Conservation (phyloP, 2,329 filamentous ascomycete species). For the Scleromitrula shiraiana region DNA sequence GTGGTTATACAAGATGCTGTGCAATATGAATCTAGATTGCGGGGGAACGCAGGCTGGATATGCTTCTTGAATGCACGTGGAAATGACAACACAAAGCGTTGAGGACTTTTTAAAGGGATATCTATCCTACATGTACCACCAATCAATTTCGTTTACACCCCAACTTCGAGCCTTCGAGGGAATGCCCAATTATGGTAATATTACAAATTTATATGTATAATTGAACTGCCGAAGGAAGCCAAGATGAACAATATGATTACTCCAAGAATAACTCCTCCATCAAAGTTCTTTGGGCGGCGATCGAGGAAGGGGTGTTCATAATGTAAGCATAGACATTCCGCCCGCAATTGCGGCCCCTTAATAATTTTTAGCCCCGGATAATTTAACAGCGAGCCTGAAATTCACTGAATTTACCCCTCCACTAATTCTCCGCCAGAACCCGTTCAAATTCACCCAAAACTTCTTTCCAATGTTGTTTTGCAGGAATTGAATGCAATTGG, state of each 20-base stretch:
- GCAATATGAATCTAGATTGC: constrained; percentile 1
- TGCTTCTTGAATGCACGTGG: not conserved
- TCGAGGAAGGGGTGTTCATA: too few species aligned
- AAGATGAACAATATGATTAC: too few species aligned
- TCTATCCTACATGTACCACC: too few species aligned
- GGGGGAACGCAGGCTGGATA: not conserved
- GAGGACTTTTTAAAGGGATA: too few species aligned
- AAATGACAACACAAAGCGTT: not conserved
- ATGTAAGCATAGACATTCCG: too few species aligned
- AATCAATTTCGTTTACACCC: too few species aligned
- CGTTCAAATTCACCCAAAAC: constrained; percentile 3
- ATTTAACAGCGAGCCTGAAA: constrained; percentile 6
- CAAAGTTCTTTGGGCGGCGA: not conserved
- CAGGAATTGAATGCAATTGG: not conserved
- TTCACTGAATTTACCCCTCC: not conserved
- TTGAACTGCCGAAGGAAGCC: too few species aligned
- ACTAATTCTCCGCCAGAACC: constrained; percentile 10
- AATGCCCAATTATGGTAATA: not conserved
- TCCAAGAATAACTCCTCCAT: too few species aligned
- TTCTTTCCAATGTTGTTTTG: not conserved
- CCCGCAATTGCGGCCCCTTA: too few species aligned
- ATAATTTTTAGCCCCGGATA: constrained; percentile 7
- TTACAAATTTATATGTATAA: not conserved
- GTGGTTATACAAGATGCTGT: not conserved
- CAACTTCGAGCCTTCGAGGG: too few species aligned